phyloP scores from a whole-genome alignment of 257 asterid genomes.

The Haberlea rhodopensis region DNA sequence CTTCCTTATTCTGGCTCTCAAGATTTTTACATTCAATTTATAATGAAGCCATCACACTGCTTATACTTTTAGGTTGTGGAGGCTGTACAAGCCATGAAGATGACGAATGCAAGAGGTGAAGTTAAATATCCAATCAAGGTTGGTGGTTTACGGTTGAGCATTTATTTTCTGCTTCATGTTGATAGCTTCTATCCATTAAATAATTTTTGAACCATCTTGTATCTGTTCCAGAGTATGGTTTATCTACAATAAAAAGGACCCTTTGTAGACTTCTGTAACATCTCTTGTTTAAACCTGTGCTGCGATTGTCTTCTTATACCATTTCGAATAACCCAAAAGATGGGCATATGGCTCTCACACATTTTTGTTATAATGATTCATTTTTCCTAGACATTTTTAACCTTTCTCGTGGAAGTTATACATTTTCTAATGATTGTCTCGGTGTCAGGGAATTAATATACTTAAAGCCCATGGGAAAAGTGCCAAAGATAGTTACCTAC shows the following conservation, averaged over 20 bases:
- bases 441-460: conserved; percentile 73
- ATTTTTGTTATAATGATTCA: neutral
- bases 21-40: neutral
- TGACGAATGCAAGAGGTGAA: conserved; percentile 87
- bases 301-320: neutral
- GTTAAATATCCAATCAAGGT: conserved; percentile 87
- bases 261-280: neutral
- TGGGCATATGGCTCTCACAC: conserved; percentile 2
- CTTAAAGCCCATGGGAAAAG: conserved; percentile 96
- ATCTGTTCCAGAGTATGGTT: conserved; percentile 1
- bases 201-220: too few species aligned
- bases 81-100: conserved; percentile 82
- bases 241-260: neutral
- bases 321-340: conserved; percentile 10
- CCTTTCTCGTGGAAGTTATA: conserved; percentile 20
- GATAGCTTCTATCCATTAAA: conserved; percentile 10
- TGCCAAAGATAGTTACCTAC: conserved; percentile 79
- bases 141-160: conserved; percentile 18
- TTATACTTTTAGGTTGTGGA: conserved; percentile 61
- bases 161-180: conserved; percentile 6
- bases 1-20: conserved; percentile 5
- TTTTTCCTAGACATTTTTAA: neutral
- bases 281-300: conserved; percentile 7
- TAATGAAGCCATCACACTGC: neutral
- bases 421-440: conserved; percentile 26